Conservation (phyloP, 192 early-diverging fungal genomes). For the Lobosporangium transversale region DNA sequence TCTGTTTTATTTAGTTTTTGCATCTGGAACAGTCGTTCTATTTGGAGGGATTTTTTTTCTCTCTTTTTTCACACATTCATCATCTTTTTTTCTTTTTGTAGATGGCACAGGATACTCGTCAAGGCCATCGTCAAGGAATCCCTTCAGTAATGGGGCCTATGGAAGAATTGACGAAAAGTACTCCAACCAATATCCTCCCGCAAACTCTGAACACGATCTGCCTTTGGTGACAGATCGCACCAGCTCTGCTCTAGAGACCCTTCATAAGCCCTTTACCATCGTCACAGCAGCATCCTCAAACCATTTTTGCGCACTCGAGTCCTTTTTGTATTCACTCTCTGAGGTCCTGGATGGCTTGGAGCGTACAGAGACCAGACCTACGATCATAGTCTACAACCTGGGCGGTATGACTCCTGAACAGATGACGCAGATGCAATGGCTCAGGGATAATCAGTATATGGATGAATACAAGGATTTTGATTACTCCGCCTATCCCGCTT, state of each 20-base stretch:
- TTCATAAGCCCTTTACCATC: constrained; percentile 52
- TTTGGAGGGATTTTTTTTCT: no score
- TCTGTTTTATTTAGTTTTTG: no score
- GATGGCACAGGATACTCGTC: not conserved
- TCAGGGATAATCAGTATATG: constrained; percentile 53
- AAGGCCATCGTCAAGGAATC: constrained; percentile 3
- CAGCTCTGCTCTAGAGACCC: constrained; percentile 31
- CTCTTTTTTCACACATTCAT: not conserved
- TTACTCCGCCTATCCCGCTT: constrained; percentile 56
- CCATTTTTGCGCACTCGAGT: constrained; percentile 64
- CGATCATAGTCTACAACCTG: constrained; percentile 62
- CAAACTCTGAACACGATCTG: constrained; percentile 22
- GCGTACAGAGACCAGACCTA: constrained; percentile 48
- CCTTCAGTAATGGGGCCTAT: not conserved
- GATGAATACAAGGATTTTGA: constrained; percentile 59
- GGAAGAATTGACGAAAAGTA: constrained; percentile 25
- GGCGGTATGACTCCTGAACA: constrained; percentile 59
- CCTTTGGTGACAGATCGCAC: constrained; percentile 31
- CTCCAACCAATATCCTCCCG: constrained; percentile 8
- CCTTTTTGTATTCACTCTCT: constrained; percentile 58
- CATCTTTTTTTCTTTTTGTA: not conserved
- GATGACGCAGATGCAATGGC: constrained; percentile 51
- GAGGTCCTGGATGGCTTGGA: constrained; percentile 47
- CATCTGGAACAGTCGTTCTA: no score
- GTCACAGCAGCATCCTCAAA: constrained; percentile 64